These are phyloP conservation scores for Darksidea phi DNA, from an alignment of 495 filamentous ascomycete species.

Conservation along the genomic window DNA sequence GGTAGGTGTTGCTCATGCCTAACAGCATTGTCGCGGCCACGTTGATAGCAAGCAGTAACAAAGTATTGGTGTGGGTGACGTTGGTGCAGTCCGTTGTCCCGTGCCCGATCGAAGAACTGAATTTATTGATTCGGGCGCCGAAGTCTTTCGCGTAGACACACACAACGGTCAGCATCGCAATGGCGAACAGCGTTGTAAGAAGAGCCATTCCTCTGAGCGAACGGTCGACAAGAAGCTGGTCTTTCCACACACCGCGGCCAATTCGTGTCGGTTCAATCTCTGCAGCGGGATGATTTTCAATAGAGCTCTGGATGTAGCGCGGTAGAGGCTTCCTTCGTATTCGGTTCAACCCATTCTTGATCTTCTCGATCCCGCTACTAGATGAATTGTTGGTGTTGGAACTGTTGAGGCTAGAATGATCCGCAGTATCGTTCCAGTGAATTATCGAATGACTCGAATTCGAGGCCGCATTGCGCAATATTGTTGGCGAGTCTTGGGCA, in stretches of 20 bases:
- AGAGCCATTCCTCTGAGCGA: slow-evolving; percentile 26
- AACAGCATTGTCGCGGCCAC: slow-evolving; percentile 30
- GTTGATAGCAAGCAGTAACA: slow-evolving; percentile 23
- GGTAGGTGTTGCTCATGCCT: slow-evolving; percentile 34
- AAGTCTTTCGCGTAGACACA: slow-evolving; percentile 11
- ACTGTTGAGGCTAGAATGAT: slow-evolving; percentile 16
- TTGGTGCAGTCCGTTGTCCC: slow-evolving; percentile 15
- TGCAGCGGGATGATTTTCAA: slow-evolving; percentile 8
- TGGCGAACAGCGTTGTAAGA: slow-evolving; percentile 19
- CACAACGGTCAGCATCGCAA: slow-evolving; percentile 28
- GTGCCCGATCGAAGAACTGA: slow-evolving; percentile 21
- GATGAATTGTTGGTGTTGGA: slow-evolving; percentile 11
- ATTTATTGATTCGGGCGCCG: slow-evolving; percentile 5
- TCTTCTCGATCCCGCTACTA: slow-evolving; percentile 8
- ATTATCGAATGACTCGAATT: slow-evolving; percentile 1
- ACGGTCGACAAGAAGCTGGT: slow-evolving; percentile 29
- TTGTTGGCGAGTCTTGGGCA: slow-evolving; percentile 5
- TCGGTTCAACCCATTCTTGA: slow-evolving; percentile 20
- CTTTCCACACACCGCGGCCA: slow-evolving; percentile 30
- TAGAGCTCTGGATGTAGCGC: slow-evolving; percentile 4
- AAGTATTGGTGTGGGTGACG: slow-evolving; percentile 24
- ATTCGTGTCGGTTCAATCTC: slow-evolving; percentile 28
- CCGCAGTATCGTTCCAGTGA: not conserved
- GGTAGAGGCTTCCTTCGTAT: slow-evolving; percentile 24
- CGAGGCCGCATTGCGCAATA: not conserved